A percentile compares a stretch with the other conserved stretches of the same genome.
phyloP scores from a whole-genome alignment of 2,329 filamentous ascomycete species.

The Xylariaceae sp. region DNA sequence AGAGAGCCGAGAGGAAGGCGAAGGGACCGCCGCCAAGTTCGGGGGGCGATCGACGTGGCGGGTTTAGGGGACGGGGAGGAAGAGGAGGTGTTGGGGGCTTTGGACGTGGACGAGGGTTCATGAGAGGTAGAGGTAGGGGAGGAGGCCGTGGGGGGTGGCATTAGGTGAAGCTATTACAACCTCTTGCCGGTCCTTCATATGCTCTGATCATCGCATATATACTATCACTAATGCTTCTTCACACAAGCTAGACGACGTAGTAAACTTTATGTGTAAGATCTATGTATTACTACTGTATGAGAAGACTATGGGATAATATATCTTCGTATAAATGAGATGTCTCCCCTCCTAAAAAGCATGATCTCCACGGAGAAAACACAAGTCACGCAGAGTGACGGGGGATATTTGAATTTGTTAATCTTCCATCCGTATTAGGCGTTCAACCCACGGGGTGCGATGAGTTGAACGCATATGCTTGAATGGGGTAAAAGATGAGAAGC shows the following conservation, averaged over 20 bases:
- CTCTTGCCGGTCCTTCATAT: background rate
- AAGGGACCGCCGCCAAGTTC: constrained; percentile 57
- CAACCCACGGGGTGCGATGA: constrained; percentile 56
- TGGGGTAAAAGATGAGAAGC: constrained; percentile 50
- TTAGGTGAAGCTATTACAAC: constrained; percentile 6
- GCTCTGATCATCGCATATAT: too few relatives aligned
- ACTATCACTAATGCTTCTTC: constrained; percentile 13
- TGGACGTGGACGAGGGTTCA: constrained; percentile 34
- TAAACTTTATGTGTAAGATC: background rate
- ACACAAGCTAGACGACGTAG: too few relatives aligned
- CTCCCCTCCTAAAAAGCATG: constrained; percentile 55
- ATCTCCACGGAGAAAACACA: constrained; percentile 55
- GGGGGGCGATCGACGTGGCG: constrained; percentile 33
- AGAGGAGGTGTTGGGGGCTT: constrained; percentile 45
- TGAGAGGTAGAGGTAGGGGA: constrained; percentile 21
- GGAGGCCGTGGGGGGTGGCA: constrained; percentile 23
- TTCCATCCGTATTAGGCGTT: constrained; percentile 62
- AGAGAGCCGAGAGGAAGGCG: constrained; percentile 65
- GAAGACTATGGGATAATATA: background rate
- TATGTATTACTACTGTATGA: constrained; percentile 2
- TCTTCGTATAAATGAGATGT: constrained; percentile 38
- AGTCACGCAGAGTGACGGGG: constrained; percentile 61
- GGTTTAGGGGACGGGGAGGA: constrained; percentile 41
- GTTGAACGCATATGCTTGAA: constrained; percentile 62
- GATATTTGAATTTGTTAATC: constrained; percentile 46